Percentiles rank a stretch among this genome's conserved stretches.
phyloP scores from a whole-genome alignment of 768 basidiomycete species.

The Chiua virens region DNA sequence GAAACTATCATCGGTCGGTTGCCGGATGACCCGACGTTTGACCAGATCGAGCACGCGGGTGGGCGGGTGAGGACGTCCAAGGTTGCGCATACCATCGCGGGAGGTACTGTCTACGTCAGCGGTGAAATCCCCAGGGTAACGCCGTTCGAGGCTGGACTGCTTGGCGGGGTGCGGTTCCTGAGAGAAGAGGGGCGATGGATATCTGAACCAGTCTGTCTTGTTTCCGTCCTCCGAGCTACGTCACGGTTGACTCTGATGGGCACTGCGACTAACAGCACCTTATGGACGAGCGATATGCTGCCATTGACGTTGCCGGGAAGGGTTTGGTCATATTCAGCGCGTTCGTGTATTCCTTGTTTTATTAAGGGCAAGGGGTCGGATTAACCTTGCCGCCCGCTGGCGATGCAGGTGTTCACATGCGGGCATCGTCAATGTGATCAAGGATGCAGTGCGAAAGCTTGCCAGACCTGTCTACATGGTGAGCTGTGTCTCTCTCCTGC shows the following conservation, averaged over 20 bases:
- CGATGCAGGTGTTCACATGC: constrained; percentile 65
- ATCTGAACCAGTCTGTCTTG: constrained; percentile 48
- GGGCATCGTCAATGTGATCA: constrained; percentile 82
- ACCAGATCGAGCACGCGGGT: constrained; percentile 54
- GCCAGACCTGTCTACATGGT: constrained; percentile 78
- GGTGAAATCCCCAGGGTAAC: constrained; percentile 78
- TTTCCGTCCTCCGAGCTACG: background rate
- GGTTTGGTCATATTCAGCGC: constrained; percentile 84
- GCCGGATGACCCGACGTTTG: constrained; percentile 71
- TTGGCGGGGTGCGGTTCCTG: constrained; percentile 66
- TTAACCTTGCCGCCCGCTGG: background rate
- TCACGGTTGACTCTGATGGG: too few species aligned
- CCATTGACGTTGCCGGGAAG: constrained; percentile 76
- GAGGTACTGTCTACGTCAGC: constrained; percentile 69
- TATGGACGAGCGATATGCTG: constrained; percentile 82
- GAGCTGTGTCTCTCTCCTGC: background rate
- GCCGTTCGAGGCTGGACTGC: constrained; percentile 64
- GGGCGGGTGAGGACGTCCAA: constrained; percentile 55
- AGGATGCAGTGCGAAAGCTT: constrained; percentile 62
- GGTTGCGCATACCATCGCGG: constrained; percentile 66
- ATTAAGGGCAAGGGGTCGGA: background rate
- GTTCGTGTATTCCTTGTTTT: constrained; percentile 42
- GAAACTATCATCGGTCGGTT: constrained; percentile 60
- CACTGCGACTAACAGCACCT: constrained; percentile 49
- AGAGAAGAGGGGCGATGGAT: constrained; percentile 42